phyloP scores from a whole-genome alignment of 1,284 basidiomycete genomes.

The Melampsora americana region DNA sequence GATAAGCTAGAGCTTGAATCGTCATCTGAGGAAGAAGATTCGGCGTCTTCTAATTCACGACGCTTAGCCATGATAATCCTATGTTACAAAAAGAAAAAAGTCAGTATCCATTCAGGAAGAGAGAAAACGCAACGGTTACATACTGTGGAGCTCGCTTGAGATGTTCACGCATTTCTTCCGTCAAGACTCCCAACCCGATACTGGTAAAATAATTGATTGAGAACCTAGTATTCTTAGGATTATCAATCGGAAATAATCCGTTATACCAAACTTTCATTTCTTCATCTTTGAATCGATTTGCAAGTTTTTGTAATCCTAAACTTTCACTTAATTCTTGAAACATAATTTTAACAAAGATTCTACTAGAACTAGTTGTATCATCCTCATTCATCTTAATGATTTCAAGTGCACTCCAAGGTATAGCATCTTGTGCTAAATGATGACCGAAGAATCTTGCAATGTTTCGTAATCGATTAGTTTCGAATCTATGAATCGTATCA shows the following conservation, averaged over 20 bases:
- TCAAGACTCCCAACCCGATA: constrained; percentile 82
- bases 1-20: constrained; percentile 19
- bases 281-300: constrained; percentile 77
- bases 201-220: constrained; percentile 95
- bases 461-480: constrained; percentile 95
- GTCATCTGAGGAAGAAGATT: constrained; percentile 11
- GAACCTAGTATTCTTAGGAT: constrained; percentile 94
- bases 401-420: constrained; percentile 83
- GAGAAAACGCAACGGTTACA: background rate
- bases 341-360: constrained; percentile 97
- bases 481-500: constrained; percentile 94
- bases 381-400: constrained; percentile 93
- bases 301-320: constrained; percentile 78
- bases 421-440: constrained; percentile 74
- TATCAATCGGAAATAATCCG: constrained; percentile 90
- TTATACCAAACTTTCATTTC: constrained; percentile 63
- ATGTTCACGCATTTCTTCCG: constrained; percentile 94
- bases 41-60: constrained; percentile 34
- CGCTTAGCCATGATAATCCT: constrained; percentile 38
- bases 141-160: constrained; percentile 58
- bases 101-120: background rate
- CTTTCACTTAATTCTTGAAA: constrained; percentile 90
- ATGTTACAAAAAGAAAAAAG: background rate
- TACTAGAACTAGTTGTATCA: constrained; percentile 89
- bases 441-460: constrained; percentile 96